phyloP scores from a whole-genome alignment of 768 basidiomycete genomes.

The Rubroboletus satanas region DNA sequence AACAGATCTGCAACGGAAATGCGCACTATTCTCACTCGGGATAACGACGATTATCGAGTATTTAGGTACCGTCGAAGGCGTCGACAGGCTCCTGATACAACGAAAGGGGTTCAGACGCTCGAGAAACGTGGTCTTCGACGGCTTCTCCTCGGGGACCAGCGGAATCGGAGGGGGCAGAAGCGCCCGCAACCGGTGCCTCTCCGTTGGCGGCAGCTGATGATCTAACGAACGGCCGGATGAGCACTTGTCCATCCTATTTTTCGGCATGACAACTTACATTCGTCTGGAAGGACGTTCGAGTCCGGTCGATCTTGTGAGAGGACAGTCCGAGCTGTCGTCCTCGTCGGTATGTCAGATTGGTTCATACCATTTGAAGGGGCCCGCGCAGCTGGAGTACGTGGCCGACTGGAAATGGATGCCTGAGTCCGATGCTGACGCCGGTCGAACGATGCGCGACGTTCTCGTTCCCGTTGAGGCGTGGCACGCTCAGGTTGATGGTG shows the following conservation, averaged over 20 bases:
- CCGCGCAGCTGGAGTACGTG: background rate
- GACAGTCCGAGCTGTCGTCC: background rate
- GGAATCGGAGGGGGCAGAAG: background rate
- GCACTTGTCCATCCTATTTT: background rate
- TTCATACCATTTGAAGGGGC: background rate
- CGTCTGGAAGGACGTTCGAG: background rate
- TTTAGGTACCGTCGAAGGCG: background rate
- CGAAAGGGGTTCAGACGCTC: conserved; percentile 14
- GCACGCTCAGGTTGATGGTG: background rate
- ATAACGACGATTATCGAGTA: background rate
- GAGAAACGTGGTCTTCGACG: conserved; percentile 1
- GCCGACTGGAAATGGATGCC: background rate
- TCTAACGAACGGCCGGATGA: conserved; percentile 5
- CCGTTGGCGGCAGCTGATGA: background rate
- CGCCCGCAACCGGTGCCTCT: background rate
- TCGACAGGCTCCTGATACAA: background rate
- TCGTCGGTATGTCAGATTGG: background rate
- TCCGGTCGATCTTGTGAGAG: background rate
- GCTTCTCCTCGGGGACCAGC: background rate
- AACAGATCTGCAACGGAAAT: conserved; percentile 6
- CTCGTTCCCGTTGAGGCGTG: background rate
- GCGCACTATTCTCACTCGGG: conserved; percentile 8
- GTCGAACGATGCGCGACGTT: background rate
- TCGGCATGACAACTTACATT: conserved; percentile 2
- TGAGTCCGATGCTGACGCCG: background rate